phyloP scores from a whole-genome alignment of 805 yeast species.

The Isabelozyma pseudorhagii region DNA sequence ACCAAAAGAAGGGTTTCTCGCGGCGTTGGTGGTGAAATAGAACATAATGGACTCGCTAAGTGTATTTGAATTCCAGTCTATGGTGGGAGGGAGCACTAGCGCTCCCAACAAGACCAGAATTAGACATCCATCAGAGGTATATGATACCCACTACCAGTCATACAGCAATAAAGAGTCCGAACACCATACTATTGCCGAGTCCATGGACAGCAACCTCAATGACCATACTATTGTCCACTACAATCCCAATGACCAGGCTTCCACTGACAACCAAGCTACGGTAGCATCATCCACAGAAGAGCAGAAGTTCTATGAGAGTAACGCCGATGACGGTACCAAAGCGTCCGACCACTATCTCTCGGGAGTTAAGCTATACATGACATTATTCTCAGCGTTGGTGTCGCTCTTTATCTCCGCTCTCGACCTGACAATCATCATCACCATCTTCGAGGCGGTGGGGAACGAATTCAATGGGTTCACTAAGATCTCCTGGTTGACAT shows the following conservation, averaged over 20 bases:
- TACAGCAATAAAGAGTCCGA: neutral
- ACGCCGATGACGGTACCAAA: conserved; percentile 23
- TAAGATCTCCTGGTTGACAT: conserved; percentile 19
- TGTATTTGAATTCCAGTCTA: neutral
- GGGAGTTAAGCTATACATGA: conserved; percentile 9
- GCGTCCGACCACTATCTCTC: conserved; percentile 15
- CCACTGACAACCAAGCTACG: neutral
- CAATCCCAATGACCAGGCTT: neutral
- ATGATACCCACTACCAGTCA: neutral
- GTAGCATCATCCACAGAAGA: neutral
- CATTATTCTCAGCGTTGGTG: conserved; percentile 9
- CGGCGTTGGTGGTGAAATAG: neutral
- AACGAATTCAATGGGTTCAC: conserved; percentile 15
- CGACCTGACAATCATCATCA: conserved; percentile 20
- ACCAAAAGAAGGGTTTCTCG: too few relatives aligned
- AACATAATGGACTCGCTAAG: neutral
- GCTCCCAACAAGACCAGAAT: neutral
- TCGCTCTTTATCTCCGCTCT: conserved; percentile 16
- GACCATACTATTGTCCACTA: neutral
- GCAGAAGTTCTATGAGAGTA: conserved; percentile 8
- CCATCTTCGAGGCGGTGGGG: conserved; percentile 14
- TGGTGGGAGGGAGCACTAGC: neutral
- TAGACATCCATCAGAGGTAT: neutral
- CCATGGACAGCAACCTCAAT: neutral
- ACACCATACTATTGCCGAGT: neutral